Conservation (phyloP, 805 yeast species). For the Jamesozyma jinghongensis region DNA sequence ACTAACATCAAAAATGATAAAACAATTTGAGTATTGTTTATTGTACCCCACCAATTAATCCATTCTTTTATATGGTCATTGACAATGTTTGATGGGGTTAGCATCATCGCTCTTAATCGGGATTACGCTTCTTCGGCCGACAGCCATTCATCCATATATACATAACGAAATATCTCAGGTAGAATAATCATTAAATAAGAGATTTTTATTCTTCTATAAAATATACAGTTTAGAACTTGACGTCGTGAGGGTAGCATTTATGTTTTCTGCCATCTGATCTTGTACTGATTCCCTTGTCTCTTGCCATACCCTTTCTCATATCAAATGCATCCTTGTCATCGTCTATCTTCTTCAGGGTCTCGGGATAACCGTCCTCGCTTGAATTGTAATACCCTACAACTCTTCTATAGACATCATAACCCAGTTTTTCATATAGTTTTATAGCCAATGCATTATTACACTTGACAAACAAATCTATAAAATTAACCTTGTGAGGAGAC, state of each 20-base stretch:
- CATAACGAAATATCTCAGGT: no score
- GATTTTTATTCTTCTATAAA: no score
- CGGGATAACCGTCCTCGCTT: constrained; percentile 37
- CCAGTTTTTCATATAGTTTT: constrained; percentile 74
- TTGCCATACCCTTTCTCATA: constrained; percentile 58
- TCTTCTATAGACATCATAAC: constrained; percentile 75
- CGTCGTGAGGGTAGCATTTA: constrained; percentile 58
- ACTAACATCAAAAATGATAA: no score
- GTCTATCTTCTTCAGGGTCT: constrained; percentile 35
- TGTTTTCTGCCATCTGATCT: constrained; percentile 52
- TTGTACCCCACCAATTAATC: no score
- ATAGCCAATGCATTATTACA: constrained; percentile 77
- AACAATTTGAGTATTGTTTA: no score
- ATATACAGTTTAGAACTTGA: no score
- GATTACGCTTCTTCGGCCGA: no score
- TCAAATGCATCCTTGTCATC: constrained; percentile 84
- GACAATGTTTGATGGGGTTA: no score
- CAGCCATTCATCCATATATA: no score
- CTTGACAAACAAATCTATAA: constrained; percentile 85
- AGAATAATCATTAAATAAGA: no score
- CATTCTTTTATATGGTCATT: no score
- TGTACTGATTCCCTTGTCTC: constrained; percentile 47
- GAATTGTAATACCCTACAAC: constrained; percentile 82
- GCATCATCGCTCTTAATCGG: no score
- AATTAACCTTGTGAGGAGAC: constrained; percentile 73